Percentiles rank a stretch among this genome's conserved stretches.
Conservation (phyloP, 345 rosid genomes). For the Tarenaya hassleriana region DNA sequence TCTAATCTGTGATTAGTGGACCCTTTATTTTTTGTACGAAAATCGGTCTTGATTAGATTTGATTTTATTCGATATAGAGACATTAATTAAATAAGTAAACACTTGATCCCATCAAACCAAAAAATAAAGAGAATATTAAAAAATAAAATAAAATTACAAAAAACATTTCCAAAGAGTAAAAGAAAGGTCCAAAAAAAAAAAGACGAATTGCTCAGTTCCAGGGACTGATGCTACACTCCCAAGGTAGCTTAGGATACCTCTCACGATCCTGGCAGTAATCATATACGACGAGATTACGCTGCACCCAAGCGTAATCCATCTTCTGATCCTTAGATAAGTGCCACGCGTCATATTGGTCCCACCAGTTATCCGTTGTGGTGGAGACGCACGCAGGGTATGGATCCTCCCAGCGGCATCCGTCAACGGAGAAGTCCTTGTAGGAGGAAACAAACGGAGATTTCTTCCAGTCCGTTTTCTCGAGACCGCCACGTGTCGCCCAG, state of each 20-base stretch:
- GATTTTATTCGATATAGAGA: no score
- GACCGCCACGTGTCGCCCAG: slow-evolving; percentile 95
- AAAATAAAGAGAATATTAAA: no score
- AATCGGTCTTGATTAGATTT: no score
- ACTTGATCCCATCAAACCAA: no score
- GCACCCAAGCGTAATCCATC: slow-evolving; percentile 82
- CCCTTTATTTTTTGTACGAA: no score
- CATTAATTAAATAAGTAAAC: no score
- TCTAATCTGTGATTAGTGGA: no score
- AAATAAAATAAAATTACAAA: no score
- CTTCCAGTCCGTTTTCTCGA: slow-evolving; percentile 92
- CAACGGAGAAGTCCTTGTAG: slow-evolving; percentile 77
- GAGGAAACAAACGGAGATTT: slow-evolving; percentile 84
- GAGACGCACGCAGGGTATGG: slow-evolving; percentile 86
- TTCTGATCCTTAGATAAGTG: slow-evolving; percentile 70
- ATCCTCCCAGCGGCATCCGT: slow-evolving; percentile 89
- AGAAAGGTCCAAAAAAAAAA: no score
- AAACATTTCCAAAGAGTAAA: no score
- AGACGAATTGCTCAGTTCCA: slow-evolving; percentile 62
- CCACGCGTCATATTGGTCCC: slow-evolving; percentile 94
- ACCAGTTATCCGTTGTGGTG: slow-evolving; percentile 82
- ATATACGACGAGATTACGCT: slow-evolving; percentile 81
- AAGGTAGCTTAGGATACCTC: slow-evolving; percentile 53
- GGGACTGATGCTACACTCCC: slow-evolving; percentile 80
- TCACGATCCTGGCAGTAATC: slow-evolving; percentile 74